A percentile compares a stretch with the other conserved stretches of the same genome.
Conservation (phyloP, 2,329 filamentous ascomycete genomes). For the Uncinocarpus reesii region DNA sequence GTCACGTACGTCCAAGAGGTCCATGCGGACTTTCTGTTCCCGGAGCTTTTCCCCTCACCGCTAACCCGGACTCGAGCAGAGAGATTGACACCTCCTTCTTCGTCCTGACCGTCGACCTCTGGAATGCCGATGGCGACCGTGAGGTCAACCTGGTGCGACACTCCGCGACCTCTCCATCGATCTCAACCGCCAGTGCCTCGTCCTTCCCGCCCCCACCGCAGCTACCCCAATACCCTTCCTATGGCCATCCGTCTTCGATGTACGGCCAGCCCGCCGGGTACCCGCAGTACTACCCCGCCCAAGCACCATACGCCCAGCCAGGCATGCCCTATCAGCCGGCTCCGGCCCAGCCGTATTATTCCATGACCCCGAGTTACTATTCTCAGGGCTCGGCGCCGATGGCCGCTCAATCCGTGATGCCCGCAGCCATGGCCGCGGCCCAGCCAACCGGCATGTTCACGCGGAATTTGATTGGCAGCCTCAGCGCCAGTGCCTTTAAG, state of each 20-base stretch:
- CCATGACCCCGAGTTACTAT: slow-evolving; percentile 12
- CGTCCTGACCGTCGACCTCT: slow-evolving; percentile 59
- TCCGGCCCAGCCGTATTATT: slow-evolving; percentile 26
- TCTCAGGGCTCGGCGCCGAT: slow-evolving; percentile 8
- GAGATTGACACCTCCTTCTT: slow-evolving; percentile 60
- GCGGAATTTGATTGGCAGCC: slow-evolving; percentile 83
- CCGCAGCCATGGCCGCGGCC: slow-evolving; percentile 27
- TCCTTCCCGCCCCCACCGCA: slow-evolving; percentile 53
- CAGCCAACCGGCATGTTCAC: slow-evolving; percentile 78
- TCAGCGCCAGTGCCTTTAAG: slow-evolving; percentile 78
- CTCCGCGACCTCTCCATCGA: slow-evolving; percentile 59
- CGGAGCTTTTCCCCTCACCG: neutral
- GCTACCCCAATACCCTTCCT: slow-evolving; percentile 27
- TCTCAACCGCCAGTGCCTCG: slow-evolving; percentile 67
- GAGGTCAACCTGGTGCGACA: slow-evolving; percentile 62
- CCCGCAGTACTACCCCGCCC: slow-evolving; percentile 29
- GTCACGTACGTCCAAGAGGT: slow-evolving; percentile 54
- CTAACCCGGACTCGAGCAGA: slow-evolving; percentile 30
- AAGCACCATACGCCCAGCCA: slow-evolving; percentile 21
- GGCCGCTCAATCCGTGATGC: slow-evolving; percentile 12
- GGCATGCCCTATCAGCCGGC: slow-evolving; percentile 22
- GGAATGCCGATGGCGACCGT: slow-evolving; percentile 49
- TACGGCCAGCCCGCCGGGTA: slow-evolving; percentile 32
- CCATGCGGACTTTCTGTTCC: slow-evolving; percentile 52
- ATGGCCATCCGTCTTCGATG: slow-evolving; percentile 29